Base-by-base conservation (phyloP, 208 protist genomes). In the Crithidia bombi region DNA sequence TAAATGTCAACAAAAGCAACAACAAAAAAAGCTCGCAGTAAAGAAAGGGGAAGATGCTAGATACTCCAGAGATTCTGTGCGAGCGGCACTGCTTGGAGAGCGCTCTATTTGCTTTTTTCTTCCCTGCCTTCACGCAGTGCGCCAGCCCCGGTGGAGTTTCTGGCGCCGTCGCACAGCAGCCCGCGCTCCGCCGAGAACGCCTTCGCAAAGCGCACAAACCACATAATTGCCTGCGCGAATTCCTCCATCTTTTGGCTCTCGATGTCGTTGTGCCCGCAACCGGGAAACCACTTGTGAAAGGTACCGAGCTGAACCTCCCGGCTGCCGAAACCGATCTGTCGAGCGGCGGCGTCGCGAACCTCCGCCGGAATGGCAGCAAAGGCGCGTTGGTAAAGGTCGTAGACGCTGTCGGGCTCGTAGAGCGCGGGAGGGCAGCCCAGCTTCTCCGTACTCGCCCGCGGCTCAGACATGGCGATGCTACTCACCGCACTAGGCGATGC, bases 231-330 rank as follows among this genome's bases (percentile, higher is more conserved):
- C 14, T 54, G 10, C 12, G 65, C 30, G 44, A 82, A 86, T n/a
- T 36, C 23, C 25, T 66, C n/a, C n/a, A 41, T 30, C 32, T 67
- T 43, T 7, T 39, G 57, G 7, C 12, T 51, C 46, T 87, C 79
- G 21, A 93, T 85, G 74, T 93, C 65, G 75, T 93, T 93, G 74
- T 93, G 88, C 25, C 73, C 73, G 56, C 85, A 87, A 1, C 73
- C 75, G 11, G 72, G 33, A 21, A 92, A 76, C 79, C 83, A 92
- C 46, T 75, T 36, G 38, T 78, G 56, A 51, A 82, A 88, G 23
- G 65, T 51, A 14, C 78, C 78, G 23, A 84, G 52, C 17, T 57
- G 19, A 17, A 65, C 50, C 39, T 74, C 66, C 15, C 32, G 50
- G n/a, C 19, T 39, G 15, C 33, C 43, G 6, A 66, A 51, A 12